Conservation (phyloP, 2,329 filamentous ascomycete species). For the Aspergillus candidus region DNA sequence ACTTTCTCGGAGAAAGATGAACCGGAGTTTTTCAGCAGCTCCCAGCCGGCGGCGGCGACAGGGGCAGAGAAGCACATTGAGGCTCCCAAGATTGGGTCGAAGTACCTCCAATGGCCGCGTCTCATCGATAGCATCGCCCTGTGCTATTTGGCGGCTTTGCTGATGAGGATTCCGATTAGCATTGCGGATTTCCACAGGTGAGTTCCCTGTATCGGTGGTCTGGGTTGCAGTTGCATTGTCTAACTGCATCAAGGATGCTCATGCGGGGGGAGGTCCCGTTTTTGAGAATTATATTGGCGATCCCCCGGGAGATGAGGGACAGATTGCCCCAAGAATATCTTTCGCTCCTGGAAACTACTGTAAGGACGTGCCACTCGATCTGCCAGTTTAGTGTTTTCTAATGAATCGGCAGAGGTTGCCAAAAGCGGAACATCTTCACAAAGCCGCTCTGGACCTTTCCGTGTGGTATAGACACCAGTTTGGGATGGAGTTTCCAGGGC, state of each 20-base stretch:
- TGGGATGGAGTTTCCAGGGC: constrained; percentile 62
- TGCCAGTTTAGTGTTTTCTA: not conserved
- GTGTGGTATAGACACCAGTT: constrained; percentile 62
- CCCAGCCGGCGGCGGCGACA: constrained; percentile 48
- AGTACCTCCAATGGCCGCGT: constrained; percentile 49
- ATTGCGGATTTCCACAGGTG: constrained; percentile 61
- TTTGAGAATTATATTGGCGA: constrained; percentile 51
- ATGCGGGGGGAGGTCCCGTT: constrained; percentile 71
- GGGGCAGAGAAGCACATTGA: constrained; percentile 31
- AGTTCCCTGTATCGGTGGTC: not conserved
- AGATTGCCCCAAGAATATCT: constrained; percentile 39
- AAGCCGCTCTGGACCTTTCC: constrained; percentile 55
- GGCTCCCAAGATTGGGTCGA: constrained; percentile 28
- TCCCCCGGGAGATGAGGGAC: constrained; percentile 42
- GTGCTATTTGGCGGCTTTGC: constrained; percentile 70
- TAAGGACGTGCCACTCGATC: constrained; percentile 12
- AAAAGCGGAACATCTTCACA: constrained; percentile 56
- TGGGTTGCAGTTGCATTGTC: not conserved
- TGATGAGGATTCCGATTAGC: constrained; percentile 70
- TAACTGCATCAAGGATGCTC: constrained; percentile 24
- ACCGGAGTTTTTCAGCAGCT: constrained; percentile 51
- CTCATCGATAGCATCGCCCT: constrained; percentile 69
- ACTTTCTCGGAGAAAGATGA: constrained; percentile 31
- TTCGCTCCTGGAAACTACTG: constrained; percentile 35
- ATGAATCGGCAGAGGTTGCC: constrained; percentile 30